Base-by-base conservation (phyloP, 1,284 basidiomycete genomes). In the Ganoderma multipileum region DNA sequence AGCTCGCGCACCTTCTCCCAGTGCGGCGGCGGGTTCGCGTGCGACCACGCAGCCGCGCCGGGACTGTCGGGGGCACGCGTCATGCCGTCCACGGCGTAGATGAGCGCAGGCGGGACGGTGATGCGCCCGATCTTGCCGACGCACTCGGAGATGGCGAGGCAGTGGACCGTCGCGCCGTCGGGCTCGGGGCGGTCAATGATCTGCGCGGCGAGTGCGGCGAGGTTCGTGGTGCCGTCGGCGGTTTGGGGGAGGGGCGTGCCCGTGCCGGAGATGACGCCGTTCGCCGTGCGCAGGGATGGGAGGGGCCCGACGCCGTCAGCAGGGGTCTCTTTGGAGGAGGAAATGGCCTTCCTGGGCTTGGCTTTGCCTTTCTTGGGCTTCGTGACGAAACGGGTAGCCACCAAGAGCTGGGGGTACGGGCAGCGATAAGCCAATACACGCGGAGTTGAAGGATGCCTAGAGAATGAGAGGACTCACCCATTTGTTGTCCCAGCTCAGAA, bases 401-500 rank as follows among this genome's bases (percentile, higher is more conserved):
- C 73, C 80, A 89, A 93, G 47, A 91, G 69, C 91, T 93, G 75
- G 54, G 14, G 61, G 20, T n/a, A 36, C 61, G 16, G 41, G 4
- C 41, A 57, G 50, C 23, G 50, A 23, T 18, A 9, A 39, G 8
- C 7, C n/a, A 6, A 23, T 41, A 11, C 9, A n/a, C 26, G 57
- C 61, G 23, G 26, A 41, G 26, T 20, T 38, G 16, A 55, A 30
- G 20, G 14, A 59, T 20, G 65, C 39, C 39, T 41, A 41, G 12
- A 16, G 39, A 41, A 47, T 61, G 33, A 61, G 26, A 12, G 58
- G 12, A 65, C 88, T 73, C 72, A 94, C 92, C 95, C 95, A 96
- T 87, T 96, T 96, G 62, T 91, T 83, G 69, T 95, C 95, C 93
- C 94, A 96, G 3, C 89, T 85, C 5, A 83, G 91, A 20, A 93